A percentile compares a stretch with the other conserved stretches of the same genome.
Evolutionary conservation across 2,329 filamentous ascomycete species (phyloP).

Genomic region (Cercospora berteroae): DNA sequence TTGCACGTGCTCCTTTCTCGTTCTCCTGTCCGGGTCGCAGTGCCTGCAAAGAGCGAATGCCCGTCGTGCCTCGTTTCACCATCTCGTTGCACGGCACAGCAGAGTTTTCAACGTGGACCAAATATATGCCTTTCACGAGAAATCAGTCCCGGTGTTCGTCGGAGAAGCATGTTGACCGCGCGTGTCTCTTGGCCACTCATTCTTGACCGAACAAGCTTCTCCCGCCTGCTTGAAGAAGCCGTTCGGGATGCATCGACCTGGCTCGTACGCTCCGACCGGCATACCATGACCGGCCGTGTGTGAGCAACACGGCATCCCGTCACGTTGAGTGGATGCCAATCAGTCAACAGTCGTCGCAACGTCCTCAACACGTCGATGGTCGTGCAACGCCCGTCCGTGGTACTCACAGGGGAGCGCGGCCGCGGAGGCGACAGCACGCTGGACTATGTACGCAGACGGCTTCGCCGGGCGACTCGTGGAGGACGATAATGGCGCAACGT

Average conservation of each 20-base stretch:
- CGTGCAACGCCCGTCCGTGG: not conserved
- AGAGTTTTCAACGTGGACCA: constrained; percentile 3
- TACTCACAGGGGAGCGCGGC: not conserved
- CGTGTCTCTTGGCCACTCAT: not conserved
- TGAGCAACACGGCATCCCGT: not conserved
- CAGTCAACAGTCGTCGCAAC: not conserved
- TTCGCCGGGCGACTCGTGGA: not conserved
- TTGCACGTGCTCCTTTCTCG: not conserved
- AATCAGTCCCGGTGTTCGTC: not conserved
- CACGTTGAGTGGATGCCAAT: not conserved
- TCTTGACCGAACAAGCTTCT: not conserved
- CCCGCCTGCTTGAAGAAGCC: not conserved
- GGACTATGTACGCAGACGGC: not conserved
- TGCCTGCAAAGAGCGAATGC: not conserved
- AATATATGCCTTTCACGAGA: not conserved
- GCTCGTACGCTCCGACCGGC: not conserved
- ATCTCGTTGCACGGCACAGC: not conserved
- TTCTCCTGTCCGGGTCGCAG: not conserved
- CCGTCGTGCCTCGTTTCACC: constrained; percentile 1
- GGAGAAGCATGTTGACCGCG: not conserved
- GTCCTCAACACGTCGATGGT: not conserved
- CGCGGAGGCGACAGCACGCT: not conserved
- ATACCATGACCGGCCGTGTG: not conserved
- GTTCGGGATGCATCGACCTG: not conserved
- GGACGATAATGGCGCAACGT: not conserved